Percentiles rank a stretch among this genome's conserved stretches.
These are phyloP conservation scores for Cordyceps tenuipes DNA, from an alignment of 2,329 filamentous ascomycete genomes.

Conservation along the genomic window DNA sequence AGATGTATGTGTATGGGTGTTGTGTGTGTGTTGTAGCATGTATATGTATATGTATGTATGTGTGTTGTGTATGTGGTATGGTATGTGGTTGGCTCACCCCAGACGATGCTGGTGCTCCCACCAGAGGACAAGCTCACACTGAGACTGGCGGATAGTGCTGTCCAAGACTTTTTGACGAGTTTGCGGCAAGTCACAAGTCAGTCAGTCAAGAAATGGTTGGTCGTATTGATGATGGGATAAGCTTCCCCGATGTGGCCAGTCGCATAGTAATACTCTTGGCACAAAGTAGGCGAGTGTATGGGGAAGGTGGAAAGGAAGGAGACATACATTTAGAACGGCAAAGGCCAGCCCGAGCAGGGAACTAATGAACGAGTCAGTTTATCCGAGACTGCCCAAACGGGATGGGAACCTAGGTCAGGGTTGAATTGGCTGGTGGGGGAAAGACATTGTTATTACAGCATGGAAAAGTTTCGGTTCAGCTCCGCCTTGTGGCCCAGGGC, in stretches of 20 bases:
- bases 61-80: too few species aligned
- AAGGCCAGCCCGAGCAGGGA: conserved; percentile 37
- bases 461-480: conserved; percentile 20
- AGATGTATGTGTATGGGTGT: too few species aligned
- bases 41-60: too few species aligned
- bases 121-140: conserved; percentile 53
- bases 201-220: neutral
- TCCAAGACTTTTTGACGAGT: conserved; percentile 31
- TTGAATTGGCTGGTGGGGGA: too few species aligned
- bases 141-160: conserved; percentile 36
- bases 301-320: too few species aligned
- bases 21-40: too few species aligned
- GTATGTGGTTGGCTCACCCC: conserved; percentile 38
- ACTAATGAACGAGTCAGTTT: neutral
- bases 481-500: conserved; percentile 19
- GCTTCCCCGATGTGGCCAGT: neutral
- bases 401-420: too few species aligned
- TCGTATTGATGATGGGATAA: neutral
- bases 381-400: neutral
- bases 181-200: too few species aligned
- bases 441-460: conserved; percentile 12
- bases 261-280: neutral
- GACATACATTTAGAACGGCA: conserved; percentile 34
- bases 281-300: too few species aligned
- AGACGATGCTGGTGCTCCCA: conserved; percentile 59